phyloP scores from a whole-genome alignment of 768 basidiomycete genomes.

The Mycena chlorophos region DNA sequence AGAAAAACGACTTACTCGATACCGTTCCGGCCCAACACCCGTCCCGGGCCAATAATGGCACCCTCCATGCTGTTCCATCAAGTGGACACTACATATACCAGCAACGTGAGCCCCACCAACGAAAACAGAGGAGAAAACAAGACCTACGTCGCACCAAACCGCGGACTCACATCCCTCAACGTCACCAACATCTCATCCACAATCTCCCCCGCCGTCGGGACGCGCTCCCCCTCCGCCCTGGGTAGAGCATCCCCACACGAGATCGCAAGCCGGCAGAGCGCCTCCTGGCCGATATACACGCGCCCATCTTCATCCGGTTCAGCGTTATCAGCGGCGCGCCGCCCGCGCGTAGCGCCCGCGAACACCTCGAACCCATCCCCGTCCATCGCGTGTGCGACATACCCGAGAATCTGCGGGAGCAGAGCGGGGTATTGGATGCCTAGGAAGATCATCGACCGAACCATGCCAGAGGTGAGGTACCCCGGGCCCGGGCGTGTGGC shows the following conservation, averaged over 20 bases:
- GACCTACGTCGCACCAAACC: conserved; percentile 21
- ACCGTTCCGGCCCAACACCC: conserved; percentile 14
- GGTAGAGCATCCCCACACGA: conserved; percentile 18
- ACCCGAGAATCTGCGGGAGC: background rate
- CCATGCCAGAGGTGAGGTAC: conserved; percentile 18
- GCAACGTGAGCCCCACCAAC: background rate
- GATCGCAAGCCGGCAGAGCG: conserved; percentile 13
- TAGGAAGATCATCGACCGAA: background rate
- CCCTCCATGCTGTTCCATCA: conserved; percentile 23
- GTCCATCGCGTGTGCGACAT: conserved; percentile 13
- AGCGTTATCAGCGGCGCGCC: conserved; percentile 3
- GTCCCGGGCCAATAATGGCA: conserved; percentile 22
- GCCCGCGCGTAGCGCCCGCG: background rate
- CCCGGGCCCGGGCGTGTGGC: conserved; percentile 16
- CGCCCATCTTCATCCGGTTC: conserved; percentile 12
- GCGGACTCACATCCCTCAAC: conserved; percentile 2
- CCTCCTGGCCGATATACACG: conserved; percentile 12
- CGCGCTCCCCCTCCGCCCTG: conserved; percentile 3
- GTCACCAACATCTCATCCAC: conserved; percentile 16
- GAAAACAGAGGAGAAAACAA: background rate
- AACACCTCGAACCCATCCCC: conserved; percentile 4
- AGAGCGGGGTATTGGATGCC: conserved; percentile 14
- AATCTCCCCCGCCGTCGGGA: conserved; percentile 19
- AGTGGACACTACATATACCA: conserved; percentile 7
- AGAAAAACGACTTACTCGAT: conserved; percentile 7